Percentiles rank a stretch among this genome's conserved stretches.
Conservation (phyloP, 2,329 filamentous ascomycete genomes). For the Trichoderma gracile region DNA sequence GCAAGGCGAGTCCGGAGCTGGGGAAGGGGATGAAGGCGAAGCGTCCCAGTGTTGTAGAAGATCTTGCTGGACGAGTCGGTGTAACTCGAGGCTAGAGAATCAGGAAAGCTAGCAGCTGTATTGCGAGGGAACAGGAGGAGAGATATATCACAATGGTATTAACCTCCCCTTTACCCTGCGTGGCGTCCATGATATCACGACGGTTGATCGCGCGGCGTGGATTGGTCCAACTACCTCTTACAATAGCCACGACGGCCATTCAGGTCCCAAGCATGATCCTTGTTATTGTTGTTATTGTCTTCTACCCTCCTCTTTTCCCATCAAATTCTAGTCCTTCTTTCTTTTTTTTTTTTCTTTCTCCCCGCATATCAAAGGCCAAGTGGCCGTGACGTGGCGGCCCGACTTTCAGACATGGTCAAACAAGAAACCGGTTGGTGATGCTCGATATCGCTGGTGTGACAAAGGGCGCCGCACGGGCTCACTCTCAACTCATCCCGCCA, state of each 20-base stretch:
- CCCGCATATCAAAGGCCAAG: conserved; percentile 8
- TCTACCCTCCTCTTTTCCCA: not conserved
- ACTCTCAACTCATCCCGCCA: not conserved
- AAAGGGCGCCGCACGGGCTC: conserved; percentile 7
- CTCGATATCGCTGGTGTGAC: not conserved
- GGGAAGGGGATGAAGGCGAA: too few species aligned
- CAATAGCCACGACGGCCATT: not conserved
- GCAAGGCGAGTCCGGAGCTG: too few species aligned
- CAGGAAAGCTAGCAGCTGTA: not conserved
- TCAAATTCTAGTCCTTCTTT: not conserved
- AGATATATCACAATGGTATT: not conserved
- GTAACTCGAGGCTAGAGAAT: not conserved
- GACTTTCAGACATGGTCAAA: not conserved
- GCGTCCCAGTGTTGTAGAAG: too few species aligned
- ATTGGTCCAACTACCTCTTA: not conserved
- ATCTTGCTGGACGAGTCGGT: not conserved
- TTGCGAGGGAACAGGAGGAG: not conserved
- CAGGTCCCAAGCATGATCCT: not conserved
- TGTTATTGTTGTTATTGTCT: not conserved
- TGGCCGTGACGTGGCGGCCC: conserved; percentile 5
- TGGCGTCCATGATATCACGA: not conserved
- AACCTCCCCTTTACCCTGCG: not conserved
- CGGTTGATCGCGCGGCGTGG: not conserved
- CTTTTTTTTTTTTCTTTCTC: not conserved
- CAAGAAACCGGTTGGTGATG: conserved; percentile 11